Evolutionary conservation across 2,329 filamentous ascomycete species (phyloP).

Genomic region (Claviceps humidiphila): DNA sequence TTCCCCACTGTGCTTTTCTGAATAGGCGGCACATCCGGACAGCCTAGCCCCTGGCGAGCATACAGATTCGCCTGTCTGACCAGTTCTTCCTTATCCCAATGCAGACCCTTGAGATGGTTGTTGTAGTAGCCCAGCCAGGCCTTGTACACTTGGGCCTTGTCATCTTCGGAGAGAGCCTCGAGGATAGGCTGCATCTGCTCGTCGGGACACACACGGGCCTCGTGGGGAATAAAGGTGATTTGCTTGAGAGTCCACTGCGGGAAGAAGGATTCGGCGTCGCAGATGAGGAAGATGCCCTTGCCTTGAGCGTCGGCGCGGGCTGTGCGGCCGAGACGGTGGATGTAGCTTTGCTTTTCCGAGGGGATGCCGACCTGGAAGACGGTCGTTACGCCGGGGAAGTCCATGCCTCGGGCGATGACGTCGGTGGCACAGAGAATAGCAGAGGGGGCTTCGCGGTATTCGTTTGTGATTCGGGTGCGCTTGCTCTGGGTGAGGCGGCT

Average conservation of each 20-base stretch:
- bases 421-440: constrained; percentile 55
- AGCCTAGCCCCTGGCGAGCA: constrained; percentile 33
- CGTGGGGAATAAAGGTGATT: constrained; percentile 36
- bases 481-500: constrained; percentile 36
- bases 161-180: constrained; percentile 28
- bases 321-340: constrained; percentile 55
- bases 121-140: constrained; percentile 46
- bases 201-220: constrained; percentile 30
- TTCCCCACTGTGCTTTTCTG: constrained; percentile 36
- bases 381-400: constrained; percentile 56
- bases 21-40: constrained; percentile 32
- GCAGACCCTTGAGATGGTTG: constrained; percentile 30
- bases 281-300: constrained; percentile 47
- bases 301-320: constrained; percentile 51
- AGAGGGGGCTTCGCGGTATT: constrained; percentile 38
- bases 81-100: constrained; percentile 29
- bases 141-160: constrained; percentile 38
- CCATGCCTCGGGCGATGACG: constrained; percentile 59
- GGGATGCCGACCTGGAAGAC: constrained; percentile 52
- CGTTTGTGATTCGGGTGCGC: constrained; percentile 46
- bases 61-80: constrained; percentile 38
- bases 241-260: constrained; percentile 36
- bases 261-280: constrained; percentile 37
- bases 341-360: constrained; percentile 47
- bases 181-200: constrained; percentile 25